Base-by-base conservation (phyloP, 2,329 filamentous ascomycete species). In the Xylaria multiplex region DNA sequence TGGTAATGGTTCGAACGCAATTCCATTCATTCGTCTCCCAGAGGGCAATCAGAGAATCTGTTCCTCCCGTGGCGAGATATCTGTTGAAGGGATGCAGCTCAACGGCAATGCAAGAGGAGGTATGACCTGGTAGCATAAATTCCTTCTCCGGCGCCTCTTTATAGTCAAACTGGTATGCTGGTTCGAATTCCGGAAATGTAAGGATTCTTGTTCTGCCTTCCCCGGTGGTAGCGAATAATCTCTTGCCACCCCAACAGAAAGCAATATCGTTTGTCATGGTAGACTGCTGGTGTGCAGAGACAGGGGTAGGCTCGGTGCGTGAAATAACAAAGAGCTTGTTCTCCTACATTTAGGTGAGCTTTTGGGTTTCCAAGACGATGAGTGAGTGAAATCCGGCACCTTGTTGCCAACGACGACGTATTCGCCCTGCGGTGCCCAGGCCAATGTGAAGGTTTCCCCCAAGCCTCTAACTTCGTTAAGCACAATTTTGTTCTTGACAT, bases 21-120 rank as follows among this genome's bases (percentile, higher is more conserved):
- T 92, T 87, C 90, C 91, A 93, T 70, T 92, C 89, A 46, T 85
- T 84, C 3, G 91, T 93, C 73, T 94, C 91, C 90, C 91, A 95
- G 2, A 95, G 81, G 5, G 90, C 85, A 70, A 94, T 90, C 57
- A 93, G 85, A 1, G 90, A 91, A 74, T 95, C 92, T 9, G 89
- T 88, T 9, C 91, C 91, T 35, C 91, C 92, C 0, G 91, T 91
- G 0, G 92, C 92, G 50, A 95, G 82, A 74, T 89, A 91, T 48
- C 88, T 84, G 46, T 89, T 91, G 50, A 86, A 88, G 0, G 92
- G 91, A 69, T 91, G 91, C 72, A 93, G 80, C 68, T 90, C 89
- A 13, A 88, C 84, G 8, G 88, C 85, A 67, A 91, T 83, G 73
- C 90, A 93, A 4, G 90, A 87, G 3, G 90, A 91, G 2, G 91